Evolutionary conservation across 1,284 basidiomycete genomes (phyloP), one percentile per base, ranked within the genome.

Genomic region (Hypsizygus ulmarius): DNA sequence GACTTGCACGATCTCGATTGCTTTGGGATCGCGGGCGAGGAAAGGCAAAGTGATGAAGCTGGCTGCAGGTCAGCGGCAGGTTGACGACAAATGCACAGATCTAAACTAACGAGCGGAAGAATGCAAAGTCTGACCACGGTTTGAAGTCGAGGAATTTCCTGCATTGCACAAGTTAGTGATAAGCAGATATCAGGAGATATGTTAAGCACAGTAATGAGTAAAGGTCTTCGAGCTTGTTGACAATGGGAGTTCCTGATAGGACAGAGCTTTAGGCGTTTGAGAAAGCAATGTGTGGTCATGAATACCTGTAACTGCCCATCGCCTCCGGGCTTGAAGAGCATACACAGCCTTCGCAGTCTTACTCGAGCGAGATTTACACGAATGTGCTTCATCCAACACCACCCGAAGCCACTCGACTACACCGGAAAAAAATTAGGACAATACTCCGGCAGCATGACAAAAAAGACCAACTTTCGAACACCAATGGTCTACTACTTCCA

Each of bases 191-290:
- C 3, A 14, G 18, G 25, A 28, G 18, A 15, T 7, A 64, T 27
- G 84, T 59, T 50, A 25, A 51, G 37, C 19, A 90, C 87, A 97
- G 68, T 1, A 97, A 73, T 0, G 91, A 94, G 60, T 90, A 95
- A 5, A 99, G 72, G 61, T 98, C 95, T 53, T 97, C 96, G 3
- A 98, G 75, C 41, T 87, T 83, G 64, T 99, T 99, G 50, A 98
- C 93, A 53, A 99, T 98, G 0, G 96, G 96, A 8, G 96, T 98
- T 27, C 93, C 90, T 79, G 34, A 39, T 2, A 19, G 4, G 35
- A 9, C 11, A 11, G 29, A 10, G n/a, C n/a, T 12, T 34, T 11
- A 42, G 39, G 21, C 8, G 34, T 7, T 16, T 16, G 10, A 1
- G 14, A 34, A 2, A 14, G 11, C 32, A 39, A 42, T 27, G 1